Conservation (phyloP, 2,329 filamentous ascomycete species). For the Diaporthe nobilis region DNA sequence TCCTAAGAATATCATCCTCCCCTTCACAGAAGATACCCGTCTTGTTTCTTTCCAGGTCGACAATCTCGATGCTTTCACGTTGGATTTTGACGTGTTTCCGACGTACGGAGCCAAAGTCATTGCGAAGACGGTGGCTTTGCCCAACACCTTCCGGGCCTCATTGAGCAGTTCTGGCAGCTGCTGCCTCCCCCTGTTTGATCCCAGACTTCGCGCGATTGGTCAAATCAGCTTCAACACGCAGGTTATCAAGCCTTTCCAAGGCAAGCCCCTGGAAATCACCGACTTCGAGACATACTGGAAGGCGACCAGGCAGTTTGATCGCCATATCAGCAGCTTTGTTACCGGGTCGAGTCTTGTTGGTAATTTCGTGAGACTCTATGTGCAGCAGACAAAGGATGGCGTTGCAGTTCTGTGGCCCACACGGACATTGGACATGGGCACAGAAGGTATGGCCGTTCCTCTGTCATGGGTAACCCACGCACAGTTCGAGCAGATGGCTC, state of each 20-base stretch:
- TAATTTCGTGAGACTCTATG: slow-evolving; percentile 92
- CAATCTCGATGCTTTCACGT: slow-evolving; percentile 89
- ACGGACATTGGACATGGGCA: slow-evolving; percentile 82
- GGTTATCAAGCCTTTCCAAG: slow-evolving; percentile 95
- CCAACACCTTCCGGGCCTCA: slow-evolving; percentile 84
- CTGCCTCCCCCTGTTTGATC: slow-evolving; percentile 92
- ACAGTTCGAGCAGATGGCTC: slow-evolving; percentile 74
- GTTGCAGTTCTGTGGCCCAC: slow-evolving; percentile 89
- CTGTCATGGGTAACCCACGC: slow-evolving; percentile 83
- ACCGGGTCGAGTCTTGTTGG: slow-evolving; percentile 96
- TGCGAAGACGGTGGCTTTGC: slow-evolving; percentile 92
- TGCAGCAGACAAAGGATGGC: slow-evolving; percentile 91
- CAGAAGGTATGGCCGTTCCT: slow-evolving; percentile 80
- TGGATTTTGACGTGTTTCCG: slow-evolving; percentile 98
- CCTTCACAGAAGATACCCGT: slow-evolving; percentile 95
- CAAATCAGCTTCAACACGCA: slow-evolving; percentile 95
- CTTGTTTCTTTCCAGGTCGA: slow-evolving; percentile 97
- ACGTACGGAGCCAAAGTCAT: slow-evolving; percentile 98
- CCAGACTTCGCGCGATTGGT: slow-evolving; percentile 89
- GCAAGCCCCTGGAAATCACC: slow-evolving; percentile 93
- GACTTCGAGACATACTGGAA: slow-evolving; percentile 99
- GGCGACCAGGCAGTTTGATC: slow-evolving; percentile 92
- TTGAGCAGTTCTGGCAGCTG: slow-evolving; percentile 83
- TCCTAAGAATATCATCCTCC: slow-evolving; percentile 93
- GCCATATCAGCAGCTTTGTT: slow-evolving; percentile 87